Conservation (phyloP, 495 filamentous ascomycete genomes). For the Penicillium crystallinum region DNA sequence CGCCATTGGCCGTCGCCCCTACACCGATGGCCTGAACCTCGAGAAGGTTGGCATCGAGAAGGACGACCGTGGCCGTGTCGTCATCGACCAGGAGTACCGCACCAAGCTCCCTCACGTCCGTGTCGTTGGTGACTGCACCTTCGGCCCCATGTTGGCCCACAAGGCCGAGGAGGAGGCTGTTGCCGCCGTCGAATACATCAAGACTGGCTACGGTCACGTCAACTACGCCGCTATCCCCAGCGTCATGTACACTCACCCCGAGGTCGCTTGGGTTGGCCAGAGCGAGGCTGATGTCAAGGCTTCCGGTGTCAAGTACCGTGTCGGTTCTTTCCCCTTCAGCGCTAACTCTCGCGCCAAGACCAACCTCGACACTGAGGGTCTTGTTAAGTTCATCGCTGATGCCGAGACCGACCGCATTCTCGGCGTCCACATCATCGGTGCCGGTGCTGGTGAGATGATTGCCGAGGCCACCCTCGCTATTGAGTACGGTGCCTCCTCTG, state of each 20-base stretch:
- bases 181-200: constrained; percentile 91
- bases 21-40: constrained; percentile 83
- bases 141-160: constrained; percentile 98
- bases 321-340: constrained; percentile 92
- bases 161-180: constrained; percentile 99
- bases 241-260: constrained; percentile 99
- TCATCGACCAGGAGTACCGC: constrained; percentile 98
- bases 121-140: constrained; percentile 92
- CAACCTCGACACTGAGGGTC: constrained; percentile 92
- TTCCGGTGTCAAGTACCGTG: constrained; percentile 79
- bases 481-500: constrained; percentile 91
- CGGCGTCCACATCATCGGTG: constrained; percentile 92
- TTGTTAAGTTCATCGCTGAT: constrained; percentile 96
- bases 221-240: constrained; percentile 98
- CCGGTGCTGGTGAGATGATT: constrained; percentile 98
- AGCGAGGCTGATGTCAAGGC: constrained; percentile 95
- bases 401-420: constrained; percentile 94
- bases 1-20: constrained; percentile 92
- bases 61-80: constrained; percentile 86
- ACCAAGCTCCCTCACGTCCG: constrained; percentile 96
- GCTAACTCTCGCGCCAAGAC: constrained; percentile 98
- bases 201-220: constrained; percentile 94
- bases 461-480: constrained; percentile 92
- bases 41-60: constrained; percentile 94
- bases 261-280: constrained; percentile 98